Conservation (phyloP, 208 protist species). For the Polymyxa betae region DNA sequence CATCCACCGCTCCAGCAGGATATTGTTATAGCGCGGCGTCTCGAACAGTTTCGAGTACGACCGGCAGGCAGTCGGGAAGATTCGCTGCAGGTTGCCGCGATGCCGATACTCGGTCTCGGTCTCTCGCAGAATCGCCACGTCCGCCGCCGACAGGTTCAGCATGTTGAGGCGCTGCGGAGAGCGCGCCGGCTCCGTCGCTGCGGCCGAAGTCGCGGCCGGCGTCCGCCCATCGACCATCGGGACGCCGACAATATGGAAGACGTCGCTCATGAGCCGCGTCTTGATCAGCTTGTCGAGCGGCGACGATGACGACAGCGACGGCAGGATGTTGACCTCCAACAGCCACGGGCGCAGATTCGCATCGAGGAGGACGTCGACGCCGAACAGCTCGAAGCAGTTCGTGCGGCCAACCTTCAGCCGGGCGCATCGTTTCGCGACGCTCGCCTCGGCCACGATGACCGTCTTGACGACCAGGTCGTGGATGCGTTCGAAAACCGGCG, state of each 20-base stretch:
- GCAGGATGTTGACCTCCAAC: constrained; percentile 88
- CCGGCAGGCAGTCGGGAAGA: neutral
- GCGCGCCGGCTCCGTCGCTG: neutral
- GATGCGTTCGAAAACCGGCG: constrained; percentile 15
- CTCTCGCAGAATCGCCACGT: constrained; percentile 15
- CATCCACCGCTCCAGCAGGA: neutral
- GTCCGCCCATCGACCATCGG: neutral
- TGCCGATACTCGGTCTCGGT: neutral
- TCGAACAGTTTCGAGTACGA: constrained; percentile 21
- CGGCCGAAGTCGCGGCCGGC: neutral
- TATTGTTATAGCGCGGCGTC: constrained; percentile 10
- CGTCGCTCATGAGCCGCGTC: constrained; percentile 54
- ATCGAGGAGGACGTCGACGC: constrained; percentile 92
- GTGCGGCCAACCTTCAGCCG: constrained; percentile 21
- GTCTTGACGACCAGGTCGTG: constrained; percentile 50
- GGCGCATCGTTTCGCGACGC: constrained; percentile 59
- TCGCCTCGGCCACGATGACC: constrained; percentile 52
- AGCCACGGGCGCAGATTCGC: constrained; percentile 87
- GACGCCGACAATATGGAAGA: constrained; percentile 44
- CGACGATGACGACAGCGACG: constrained; percentile 61
- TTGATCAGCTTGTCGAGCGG: constrained; percentile 59
- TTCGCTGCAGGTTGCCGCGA: neutral
- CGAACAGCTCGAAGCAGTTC: constrained; percentile 91
- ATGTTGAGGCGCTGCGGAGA: neutral
- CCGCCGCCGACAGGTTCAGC: neutral